Evolutionary conservation across 2,329 filamentous ascomycete genomes (phyloP).

Genomic region (Scytalidium lignicola): DNA sequence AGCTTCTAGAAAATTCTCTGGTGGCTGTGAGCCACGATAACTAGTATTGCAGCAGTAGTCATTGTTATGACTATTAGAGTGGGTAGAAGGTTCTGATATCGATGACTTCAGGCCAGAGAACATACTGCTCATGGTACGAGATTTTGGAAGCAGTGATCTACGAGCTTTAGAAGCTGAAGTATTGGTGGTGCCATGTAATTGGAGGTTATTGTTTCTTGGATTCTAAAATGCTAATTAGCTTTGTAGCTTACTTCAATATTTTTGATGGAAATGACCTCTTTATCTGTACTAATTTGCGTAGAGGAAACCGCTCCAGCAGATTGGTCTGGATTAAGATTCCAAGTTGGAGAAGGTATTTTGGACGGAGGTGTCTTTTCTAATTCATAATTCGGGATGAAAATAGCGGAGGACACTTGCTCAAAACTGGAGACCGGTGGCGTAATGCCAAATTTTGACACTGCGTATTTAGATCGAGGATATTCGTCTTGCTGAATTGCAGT

Average conservation of each 20-base stretch:
- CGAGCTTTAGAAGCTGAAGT: neutral
- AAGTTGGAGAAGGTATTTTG: neutral
- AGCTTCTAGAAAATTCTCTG: conserved; percentile 3
- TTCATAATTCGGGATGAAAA: neutral
- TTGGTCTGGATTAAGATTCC: neutral
- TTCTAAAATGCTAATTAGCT: neutral
- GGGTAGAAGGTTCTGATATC: conserved; percentile 30
- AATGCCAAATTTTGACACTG: too few relatives aligned
- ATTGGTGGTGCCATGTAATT: neutral
- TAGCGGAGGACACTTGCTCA: too few relatives aligned
- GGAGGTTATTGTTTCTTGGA: neutral
- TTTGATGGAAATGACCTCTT: neutral
- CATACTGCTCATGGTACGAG: conserved; percentile 37
- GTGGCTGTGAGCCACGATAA: neutral
- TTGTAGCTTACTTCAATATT: neutral
- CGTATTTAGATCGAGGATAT: too few relatives aligned
- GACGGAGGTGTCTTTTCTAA: neutral
- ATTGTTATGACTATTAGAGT: neutral
- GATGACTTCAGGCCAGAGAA: conserved; percentile 41
- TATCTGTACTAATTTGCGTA: neutral
- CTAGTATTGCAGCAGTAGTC: conserved; percentile 11
- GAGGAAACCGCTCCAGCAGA: neutral
- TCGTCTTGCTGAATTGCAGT: neutral
- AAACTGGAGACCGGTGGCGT: too few relatives aligned
- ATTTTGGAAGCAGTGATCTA: conserved; percentile 32